Evolutionary conservation across 164 flowering plant species (phyloP).

Genomic region (Dillenia suffruticosa): DNA sequence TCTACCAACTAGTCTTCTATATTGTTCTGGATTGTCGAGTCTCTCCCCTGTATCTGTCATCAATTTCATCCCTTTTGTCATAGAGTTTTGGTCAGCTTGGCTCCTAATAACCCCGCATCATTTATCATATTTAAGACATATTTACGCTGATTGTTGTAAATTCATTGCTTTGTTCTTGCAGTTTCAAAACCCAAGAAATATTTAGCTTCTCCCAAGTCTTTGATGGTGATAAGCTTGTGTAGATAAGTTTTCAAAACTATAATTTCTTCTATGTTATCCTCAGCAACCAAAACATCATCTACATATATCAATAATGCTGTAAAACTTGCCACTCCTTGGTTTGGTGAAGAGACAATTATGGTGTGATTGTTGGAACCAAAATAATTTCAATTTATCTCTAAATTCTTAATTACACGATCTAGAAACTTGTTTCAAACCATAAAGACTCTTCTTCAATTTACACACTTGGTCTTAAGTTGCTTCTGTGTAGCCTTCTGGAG

Average conservation of each 20-base stretch:
- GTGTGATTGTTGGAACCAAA: neutral
- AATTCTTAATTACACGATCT: neutral
- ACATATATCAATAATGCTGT: neutral
- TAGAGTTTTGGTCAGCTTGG: neutral
- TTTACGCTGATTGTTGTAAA: neutral
- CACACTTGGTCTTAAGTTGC: neutral
- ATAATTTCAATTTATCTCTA: neutral
- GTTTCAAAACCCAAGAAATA: slow-evolving; percentile 4
- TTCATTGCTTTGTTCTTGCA: neutral
- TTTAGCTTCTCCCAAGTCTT: neutral
- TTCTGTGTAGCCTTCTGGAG: neutral
- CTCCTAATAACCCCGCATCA: neutral
- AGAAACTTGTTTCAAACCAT: slow-evolving; percentile 5
- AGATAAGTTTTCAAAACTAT: neutral
- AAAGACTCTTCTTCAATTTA: slow-evolving; percentile 1
- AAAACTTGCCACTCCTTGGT: neutral
- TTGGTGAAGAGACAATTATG: neutral
- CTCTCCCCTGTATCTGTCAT: neutral
- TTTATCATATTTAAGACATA: neutral
- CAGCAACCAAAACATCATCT: slow-evolving; percentile 4
- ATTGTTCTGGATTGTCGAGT: neutral
- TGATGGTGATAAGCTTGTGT: neutral
- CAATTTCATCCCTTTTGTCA: neutral
- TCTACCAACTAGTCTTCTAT: neutral
- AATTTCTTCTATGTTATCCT: neutral